phyloP scores from a whole-genome alignment of 2,329 filamentous ascomycete species.

The Aspergillus felis region DNA sequence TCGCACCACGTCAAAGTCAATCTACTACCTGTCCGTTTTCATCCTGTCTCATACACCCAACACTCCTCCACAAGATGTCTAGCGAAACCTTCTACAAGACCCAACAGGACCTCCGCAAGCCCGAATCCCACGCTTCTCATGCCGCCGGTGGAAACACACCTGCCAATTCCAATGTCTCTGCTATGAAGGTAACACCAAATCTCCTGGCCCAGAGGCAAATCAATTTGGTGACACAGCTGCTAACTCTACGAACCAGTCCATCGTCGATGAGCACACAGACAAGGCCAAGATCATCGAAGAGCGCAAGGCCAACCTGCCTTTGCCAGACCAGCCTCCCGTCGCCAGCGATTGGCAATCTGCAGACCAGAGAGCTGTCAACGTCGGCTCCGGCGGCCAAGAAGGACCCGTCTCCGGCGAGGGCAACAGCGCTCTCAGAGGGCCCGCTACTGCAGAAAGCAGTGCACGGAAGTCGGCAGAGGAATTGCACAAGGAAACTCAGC shows the following conservation, averaged over 20 bases:
- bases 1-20: neutral
- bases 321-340: slow-evolving; percentile 72
- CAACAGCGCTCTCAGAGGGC: slow-evolving; percentile 54
- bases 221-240: neutral
- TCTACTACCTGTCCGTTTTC: neutral
- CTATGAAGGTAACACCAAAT: slow-evolving; percentile 40
- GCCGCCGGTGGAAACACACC: slow-evolving; percentile 41
- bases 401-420: slow-evolving; percentile 49
- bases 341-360: slow-evolving; percentile 74
- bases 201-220: neutral
- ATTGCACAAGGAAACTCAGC: slow-evolving; percentile 52
- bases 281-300: slow-evolving; percentile 65
- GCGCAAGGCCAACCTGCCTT: slow-evolving; percentile 68
- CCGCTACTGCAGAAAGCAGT: slow-evolving; percentile 56
- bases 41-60: neutral
- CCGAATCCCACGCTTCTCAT: slow-evolving; percentile 40
- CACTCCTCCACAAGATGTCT: slow-evolving; percentile 21
- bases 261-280: slow-evolving; percentile 40
- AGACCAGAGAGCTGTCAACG: slow-evolving; percentile 65
- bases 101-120: slow-evolving; percentile 47
- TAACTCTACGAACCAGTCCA: slow-evolving; percentile 25
- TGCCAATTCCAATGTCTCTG: slow-evolving; percentile 42
- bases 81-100: slow-evolving; percentile 47
- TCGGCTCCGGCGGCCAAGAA: slow-evolving; percentile 59
- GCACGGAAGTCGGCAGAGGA: slow-evolving; percentile 47